Base-by-base conservation (phyloP, 2,329 filamentous ascomycete genomes). In the Lasiodiplodia theobromae region DNA sequence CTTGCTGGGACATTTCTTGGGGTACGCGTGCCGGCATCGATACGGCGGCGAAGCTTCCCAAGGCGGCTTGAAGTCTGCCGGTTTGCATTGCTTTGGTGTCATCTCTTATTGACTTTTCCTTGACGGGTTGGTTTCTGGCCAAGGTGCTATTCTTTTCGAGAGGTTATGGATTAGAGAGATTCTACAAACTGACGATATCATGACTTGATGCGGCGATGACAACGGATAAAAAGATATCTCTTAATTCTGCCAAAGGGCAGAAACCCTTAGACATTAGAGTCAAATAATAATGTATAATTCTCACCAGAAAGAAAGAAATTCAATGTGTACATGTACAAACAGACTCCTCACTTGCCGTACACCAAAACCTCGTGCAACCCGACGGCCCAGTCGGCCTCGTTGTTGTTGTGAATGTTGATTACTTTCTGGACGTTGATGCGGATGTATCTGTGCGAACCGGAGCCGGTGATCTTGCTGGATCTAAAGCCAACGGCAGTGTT, bases 1-100 rank as follows among this genome's bases (percentile, higher is more conserved):
- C 88, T 4, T 71, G 67, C 25, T 70, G 66, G 60, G 65, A 73
- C 57, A 71, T 68, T 18, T 69, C 62, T 3, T 75, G 73, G 73
- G 71, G 69, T 2, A 71, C 70, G 28, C 58, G 67, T n/a, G 58
- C 51, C 0, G 67, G 67, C 6, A 40, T 68, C 4, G 67, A 68
- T 38, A 40, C 23, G 6, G 52, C 64, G 2, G n/a, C 63, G 14
- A 25, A 31, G 12, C 2, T 25, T 34, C 1, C n/a, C 11, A 38
- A 58, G 37, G 21, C 25, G 25, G 53, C 11, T 7, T 56, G 28
- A 28, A 28, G 40, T 6, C 21, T 25, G 11, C 51, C 14, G 21
- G 11, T 53, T 53, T 11, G 10, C 6, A 25, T 12, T 14, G 10
- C 3, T 3, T 34, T 34, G 6, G 31, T 34, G 31, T 34, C 31